Percentiles rank a stretch among this genome's conserved stretches.
These are phyloP conservation scores for Ogataea philodendri DNA, from an alignment of 805 yeast genomes.

Conservation along the genomic window DNA sequence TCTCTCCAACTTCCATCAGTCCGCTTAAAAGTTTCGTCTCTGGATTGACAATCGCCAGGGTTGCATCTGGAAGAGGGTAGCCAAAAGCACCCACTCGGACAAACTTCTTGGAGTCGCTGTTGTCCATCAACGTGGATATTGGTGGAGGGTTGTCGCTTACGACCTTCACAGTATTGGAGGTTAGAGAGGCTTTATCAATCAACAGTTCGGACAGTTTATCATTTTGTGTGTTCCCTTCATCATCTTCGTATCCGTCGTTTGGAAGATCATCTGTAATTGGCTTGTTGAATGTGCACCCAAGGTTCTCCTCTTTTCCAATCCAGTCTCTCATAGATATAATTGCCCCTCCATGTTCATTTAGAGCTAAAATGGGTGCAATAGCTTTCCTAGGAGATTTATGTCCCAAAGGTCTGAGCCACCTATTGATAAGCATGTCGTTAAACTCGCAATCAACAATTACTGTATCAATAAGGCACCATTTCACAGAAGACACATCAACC, in stretches of 20 bases:
- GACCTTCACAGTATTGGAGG: conserved; percentile 69
- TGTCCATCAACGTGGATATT: conserved; percentile 43
- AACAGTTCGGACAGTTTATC: conserved; percentile 60
- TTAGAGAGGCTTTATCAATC: conserved; percentile 69
- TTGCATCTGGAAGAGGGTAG: conserved; percentile 90
- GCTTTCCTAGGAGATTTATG: conserved; percentile 71
- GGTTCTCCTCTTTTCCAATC: conserved; percentile 66
- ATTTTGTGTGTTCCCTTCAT: conserved; percentile 14
- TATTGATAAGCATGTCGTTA: conserved; percentile 78
- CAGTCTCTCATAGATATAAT: conserved; percentile 90
- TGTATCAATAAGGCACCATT: conserved; percentile 89
- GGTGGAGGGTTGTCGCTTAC: conserved; percentile 56
- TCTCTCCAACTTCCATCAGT: conserved; percentile 84
- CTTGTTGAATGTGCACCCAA: conserved; percentile 48
- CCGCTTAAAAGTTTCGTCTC: conserved; percentile 76
- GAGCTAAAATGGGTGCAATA: conserved; percentile 82
- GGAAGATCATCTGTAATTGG: conserved; percentile 38
- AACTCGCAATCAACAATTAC: conserved; percentile 91
- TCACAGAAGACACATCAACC: conserved; percentile 74
- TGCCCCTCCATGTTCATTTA: conserved; percentile 95
- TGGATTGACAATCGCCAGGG: conserved; percentile 90
- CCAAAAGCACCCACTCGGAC: conserved; percentile 90
- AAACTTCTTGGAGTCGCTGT: conserved; percentile 43
- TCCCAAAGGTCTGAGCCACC: conserved; percentile 91
- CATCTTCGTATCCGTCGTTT: conserved; percentile 30